Base-by-base conservation (phyloP, 495 filamentous ascomycete genomes). In the Penicillium arizonense region DNA sequence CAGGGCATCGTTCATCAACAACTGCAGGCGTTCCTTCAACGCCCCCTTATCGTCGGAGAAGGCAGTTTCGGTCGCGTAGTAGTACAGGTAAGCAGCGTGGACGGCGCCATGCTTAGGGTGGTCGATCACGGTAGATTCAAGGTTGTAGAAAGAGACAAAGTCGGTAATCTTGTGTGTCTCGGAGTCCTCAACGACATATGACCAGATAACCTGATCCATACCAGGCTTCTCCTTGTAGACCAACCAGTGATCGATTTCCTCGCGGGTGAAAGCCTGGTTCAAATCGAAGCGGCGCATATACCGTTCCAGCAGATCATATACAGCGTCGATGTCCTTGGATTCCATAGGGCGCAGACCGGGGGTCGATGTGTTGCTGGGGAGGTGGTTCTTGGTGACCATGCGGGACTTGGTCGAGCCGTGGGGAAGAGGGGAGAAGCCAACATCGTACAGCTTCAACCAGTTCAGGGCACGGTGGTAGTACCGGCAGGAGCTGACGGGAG, bases 371-470 rank as follows among this genome's bases (percentile, higher is more conserved):
- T 79, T 65, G 9, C 81, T 76, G 1, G 93, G 89, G 7, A 97
- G 79, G 13, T 82, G 79, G 68, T 90, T 96, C 68, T 86, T 90
- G 18, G 83, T 76, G 21, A 92, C 82, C 72, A 96, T 90, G 44
- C 87, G 84, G 44, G 81, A 75, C 58, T 89, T 89, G 52, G 92
- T 96, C 58, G 89, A 93, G 44, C 85, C 85, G 2, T 77, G 45
- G 1, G 94, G 94, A 10, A 94, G 78, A 30, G 87, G 87, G 30
- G 88, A 91, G 74, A 98, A 98, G 21, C 89, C 89, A 33, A 93
- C 87, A 55, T 96, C 91, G 69, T 92, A 89, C 14, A 97, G 80
- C 74, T 98, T 97, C 67, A 88, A 74, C 95, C 95, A 98, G 71
- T 98, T 86, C 47, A 98, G 70, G 12, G 89, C 83, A 46, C 94